These are phyloP conservation scores for Amanita jacksonii DNA, from an alignment of 768 basidiomycete species.

Conservation along the genomic window DNA sequence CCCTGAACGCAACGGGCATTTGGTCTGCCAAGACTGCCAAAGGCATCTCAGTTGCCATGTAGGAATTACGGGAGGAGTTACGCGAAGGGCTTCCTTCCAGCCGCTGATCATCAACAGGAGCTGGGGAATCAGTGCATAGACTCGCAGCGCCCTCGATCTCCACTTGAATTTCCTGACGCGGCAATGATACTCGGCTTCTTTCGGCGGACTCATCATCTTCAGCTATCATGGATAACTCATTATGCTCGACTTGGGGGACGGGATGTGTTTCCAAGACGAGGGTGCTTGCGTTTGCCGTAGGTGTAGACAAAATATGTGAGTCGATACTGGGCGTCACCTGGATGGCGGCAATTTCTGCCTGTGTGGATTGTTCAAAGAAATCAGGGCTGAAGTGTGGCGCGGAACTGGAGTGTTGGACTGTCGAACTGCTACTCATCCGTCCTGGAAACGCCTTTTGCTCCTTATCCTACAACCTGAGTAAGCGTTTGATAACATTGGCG, in stretches of 20 bases:
- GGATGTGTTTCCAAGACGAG: slow-evolving; percentile 2
- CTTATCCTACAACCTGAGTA: background rate
- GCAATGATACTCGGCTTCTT: slow-evolving; percentile 21
- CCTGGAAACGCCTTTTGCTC: background rate
- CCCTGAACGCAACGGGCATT: too few species aligned
- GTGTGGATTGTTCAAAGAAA: too few species aligned
- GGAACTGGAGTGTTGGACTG: too few species aligned
- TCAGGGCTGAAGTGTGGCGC: too few species aligned
- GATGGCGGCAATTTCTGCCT: background rate
- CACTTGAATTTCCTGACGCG: background rate
- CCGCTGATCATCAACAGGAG: too few species aligned
- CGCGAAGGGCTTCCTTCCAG: too few species aligned
- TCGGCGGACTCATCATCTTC: slow-evolving; percentile 61
- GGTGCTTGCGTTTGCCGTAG: background rate
- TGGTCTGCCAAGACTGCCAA: too few species aligned
- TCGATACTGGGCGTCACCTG: slow-evolving; percentile 16
- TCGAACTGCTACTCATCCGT: background rate
- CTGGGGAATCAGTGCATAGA: too few species aligned
- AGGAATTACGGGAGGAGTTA: too few species aligned
- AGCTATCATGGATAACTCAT: slow-evolving; percentile 57
- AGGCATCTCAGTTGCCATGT: too few species aligned
- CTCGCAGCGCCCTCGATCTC: too few species aligned
- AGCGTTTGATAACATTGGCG: background rate
- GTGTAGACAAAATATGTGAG: background rate
- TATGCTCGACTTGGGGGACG: slow-evolving; percentile 18